Evolutionary conservation across 1,284 basidiomycete genomes (phyloP), one percentile per base, ranked within the genome.

Genomic region (Ganoderma multipileum): DNA sequence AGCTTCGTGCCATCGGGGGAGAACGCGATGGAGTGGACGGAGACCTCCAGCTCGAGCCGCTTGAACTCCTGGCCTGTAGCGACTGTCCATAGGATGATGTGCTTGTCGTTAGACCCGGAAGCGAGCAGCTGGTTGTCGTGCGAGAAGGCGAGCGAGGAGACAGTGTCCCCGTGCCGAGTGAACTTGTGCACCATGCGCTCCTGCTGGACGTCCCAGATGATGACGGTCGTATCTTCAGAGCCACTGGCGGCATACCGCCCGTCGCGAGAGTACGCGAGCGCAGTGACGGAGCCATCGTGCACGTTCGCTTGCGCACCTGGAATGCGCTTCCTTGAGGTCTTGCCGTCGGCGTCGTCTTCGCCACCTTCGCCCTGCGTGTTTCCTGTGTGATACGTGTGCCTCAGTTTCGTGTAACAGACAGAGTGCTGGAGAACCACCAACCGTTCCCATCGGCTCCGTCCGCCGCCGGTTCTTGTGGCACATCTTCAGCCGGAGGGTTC

Each of bases 1-100:
- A 78, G 61, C 28, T 61, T 59, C 26, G 52, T 47, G n/a, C 74
- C 76, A 65, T 78, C 75, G 3, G 76, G 73, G 0, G 77, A 74
- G 66, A 65, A 77, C 11, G 70, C 71, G 54, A 76, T 64, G 11
- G 68, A 58, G 44, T 70, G 72, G 14, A 76, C 63, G 52, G 67
- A 42, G 6, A 57, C 65, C 2, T 62, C 60, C 5, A 72, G 69
- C 4, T 61, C 65, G 14, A 68, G 26, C 5, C 67, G 64, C n/a
- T 16, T 59, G 39, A 55, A 26, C 44, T 61, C 39, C 1, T 41
- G 18, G 20, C 69, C 68, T 5, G 26, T 62, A 0, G 63, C 65
- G 33, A 69, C 66, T 9, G 64, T 58, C 76, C 74, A 75, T 30
- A 78, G 52, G 23, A 71, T 66, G 60, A 77, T 58, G 2, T 62